phyloP scores from a whole-genome alignment of 192 early-diverging fungal genomes.

The Podila epigama region DNA sequence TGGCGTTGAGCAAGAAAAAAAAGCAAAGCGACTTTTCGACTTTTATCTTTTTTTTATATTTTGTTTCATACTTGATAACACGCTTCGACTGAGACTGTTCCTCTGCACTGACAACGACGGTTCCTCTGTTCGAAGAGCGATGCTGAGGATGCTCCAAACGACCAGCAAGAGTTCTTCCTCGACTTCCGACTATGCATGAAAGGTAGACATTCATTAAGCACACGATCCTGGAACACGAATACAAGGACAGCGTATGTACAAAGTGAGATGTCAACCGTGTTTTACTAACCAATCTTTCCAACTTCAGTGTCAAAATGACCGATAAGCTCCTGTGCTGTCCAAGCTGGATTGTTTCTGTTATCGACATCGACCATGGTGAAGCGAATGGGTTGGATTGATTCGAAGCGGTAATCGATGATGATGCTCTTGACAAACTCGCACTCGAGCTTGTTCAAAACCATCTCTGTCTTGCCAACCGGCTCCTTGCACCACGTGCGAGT shows the following conservation, averaged over 20 bases:
- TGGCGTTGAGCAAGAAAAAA: neutral
- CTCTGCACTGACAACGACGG: conserved; percentile 56
- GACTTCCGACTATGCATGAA: conserved; percentile 38
- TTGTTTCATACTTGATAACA: conserved; percentile 22
- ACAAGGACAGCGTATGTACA: too few species aligned
- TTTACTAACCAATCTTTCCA: conserved; percentile 48
- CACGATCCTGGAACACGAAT: too few species aligned
- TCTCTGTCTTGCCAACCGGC: conserved; percentile 52
- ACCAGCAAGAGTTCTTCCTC: conserved; percentile 38
- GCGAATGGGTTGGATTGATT: conserved; percentile 50
- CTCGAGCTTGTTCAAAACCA: conserved; percentile 57
- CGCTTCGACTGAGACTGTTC: conserved; percentile 52
- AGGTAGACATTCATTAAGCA: too few species aligned
- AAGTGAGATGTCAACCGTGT: too few species aligned
- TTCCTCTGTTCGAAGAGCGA: conserved; percentile 43
- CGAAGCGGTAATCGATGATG: conserved; percentile 58
- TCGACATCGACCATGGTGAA: conserved; percentile 52
- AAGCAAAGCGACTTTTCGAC: neutral
- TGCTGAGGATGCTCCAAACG: conserved; percentile 41
- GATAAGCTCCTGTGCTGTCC: conserved; percentile 49
- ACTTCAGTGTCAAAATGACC: conserved; percentile 55
- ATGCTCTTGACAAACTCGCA: conserved; percentile 60
- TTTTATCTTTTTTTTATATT: neutral
- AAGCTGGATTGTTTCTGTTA: conserved; percentile 42
- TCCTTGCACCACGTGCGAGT: conserved; percentile 42